Conservation (phyloP, 2,329 filamentous ascomycete genomes). For the Fusarium protoensiforme region DNA sequence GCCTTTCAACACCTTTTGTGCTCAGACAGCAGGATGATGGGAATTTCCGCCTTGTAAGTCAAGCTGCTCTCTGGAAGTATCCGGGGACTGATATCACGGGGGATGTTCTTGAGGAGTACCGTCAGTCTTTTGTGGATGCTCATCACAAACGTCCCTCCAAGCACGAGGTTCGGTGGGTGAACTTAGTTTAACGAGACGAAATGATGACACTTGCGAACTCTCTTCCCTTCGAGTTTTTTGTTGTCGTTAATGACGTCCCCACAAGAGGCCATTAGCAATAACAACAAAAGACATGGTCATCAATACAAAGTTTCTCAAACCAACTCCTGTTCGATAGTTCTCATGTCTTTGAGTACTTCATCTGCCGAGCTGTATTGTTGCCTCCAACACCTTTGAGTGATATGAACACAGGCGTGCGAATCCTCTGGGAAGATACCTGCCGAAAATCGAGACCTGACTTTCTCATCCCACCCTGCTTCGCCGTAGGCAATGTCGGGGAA, state of each 20-base stretch:
- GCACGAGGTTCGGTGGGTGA: not conserved
- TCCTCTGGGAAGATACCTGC: conserved; percentile 19
- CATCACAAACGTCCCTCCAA: not conserved
- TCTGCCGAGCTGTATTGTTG: not conserved
- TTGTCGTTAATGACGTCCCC: too few species aligned
- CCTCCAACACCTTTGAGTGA: conserved; percentile 10
- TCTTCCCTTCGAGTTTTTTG: too few species aligned
- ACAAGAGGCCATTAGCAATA: too few species aligned
- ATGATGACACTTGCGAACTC: too few species aligned
- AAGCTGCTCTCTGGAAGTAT: not conserved
- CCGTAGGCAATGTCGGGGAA: conserved; percentile 30
- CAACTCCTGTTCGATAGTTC: not conserved
- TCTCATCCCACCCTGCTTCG: conserved; percentile 26
- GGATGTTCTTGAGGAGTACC: not conserved
- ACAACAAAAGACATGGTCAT: too few species aligned
- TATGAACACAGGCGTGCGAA: not conserved
- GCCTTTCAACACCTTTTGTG: not conserved
- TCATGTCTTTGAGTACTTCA: conserved; percentile 7
- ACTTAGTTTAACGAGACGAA: not conserved
- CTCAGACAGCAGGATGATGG: not conserved
- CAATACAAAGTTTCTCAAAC: not conserved
- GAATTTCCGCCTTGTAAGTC: not conserved
- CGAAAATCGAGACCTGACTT: conserved; percentile 20
- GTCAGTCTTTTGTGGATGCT: not conserved
- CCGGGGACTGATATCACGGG: not conserved